These are phyloP conservation scores for Beta lomatogona DNA, from an alignment of 179 eudicot genomes.

Conservation along the genomic window DNA sequence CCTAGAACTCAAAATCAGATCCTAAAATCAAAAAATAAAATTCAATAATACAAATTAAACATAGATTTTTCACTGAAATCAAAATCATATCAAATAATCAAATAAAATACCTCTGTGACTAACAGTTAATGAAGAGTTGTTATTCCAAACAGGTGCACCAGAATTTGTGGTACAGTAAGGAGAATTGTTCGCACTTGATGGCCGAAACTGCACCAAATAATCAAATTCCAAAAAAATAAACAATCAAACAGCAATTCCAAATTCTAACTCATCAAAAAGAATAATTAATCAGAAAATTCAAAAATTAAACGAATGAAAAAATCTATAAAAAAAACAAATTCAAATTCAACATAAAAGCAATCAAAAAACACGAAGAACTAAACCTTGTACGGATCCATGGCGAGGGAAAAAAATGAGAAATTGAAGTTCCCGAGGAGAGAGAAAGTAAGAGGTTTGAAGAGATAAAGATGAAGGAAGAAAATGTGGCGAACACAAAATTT, in stretches of 20 bases:
- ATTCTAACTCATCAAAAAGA: background rate
- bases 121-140: constrained; percentile 82
- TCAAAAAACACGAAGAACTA: background rate
- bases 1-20: background rate
- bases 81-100: background rate
- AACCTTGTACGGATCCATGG: constrained; percentile 82
- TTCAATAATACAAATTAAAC: background rate
- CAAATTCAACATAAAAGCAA: background rate
- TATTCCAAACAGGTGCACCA: constrained; percentile 92
- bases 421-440: constrained; percentile 11
- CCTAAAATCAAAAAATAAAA: background rate
- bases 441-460: background rate
- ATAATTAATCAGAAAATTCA: background rate
- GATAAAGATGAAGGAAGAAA: constrained; percentile 5
- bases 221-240: background rate
- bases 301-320: background rate
- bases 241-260: constrained; percentile 3
- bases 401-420: background rate
- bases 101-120: constrained; percentile 67
- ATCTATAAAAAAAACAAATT: background rate
- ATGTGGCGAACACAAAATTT: constrained; percentile 29
- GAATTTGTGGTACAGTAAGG: constrained; percentile 81
- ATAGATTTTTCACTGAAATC: background rate
- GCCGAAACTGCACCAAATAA: constrained; percentile 58
- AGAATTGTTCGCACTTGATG: constrained; percentile 80